Percentiles rank a stretch among this genome's conserved stretches.
Conservation (phyloP, 148 eudicot species). For the Arbutus unedo region DNA sequence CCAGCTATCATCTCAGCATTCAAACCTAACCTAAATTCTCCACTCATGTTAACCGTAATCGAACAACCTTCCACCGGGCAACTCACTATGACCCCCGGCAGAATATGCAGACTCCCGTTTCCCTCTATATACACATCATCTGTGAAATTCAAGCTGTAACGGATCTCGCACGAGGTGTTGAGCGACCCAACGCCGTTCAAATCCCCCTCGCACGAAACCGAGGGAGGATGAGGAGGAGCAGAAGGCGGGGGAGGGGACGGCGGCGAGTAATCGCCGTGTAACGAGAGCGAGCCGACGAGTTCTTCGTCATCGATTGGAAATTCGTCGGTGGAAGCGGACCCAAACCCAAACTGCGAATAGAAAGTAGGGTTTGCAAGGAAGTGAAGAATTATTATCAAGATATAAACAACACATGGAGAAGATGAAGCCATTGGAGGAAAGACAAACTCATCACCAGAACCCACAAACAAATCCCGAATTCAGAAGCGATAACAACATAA, state of each 20-base stretch:
- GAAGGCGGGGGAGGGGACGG: constrained; percentile 65
- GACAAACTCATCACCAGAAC: constrained; percentile 15
- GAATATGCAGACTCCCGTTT: constrained; percentile 53
- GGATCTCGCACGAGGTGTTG: constrained; percentile 53
- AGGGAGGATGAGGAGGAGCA: constrained; percentile 55
- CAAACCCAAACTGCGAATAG: neutral
- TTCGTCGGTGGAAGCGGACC: constrained; percentile 6
- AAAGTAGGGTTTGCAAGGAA: constrained; percentile 16
- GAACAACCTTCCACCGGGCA: constrained; percentile 63
- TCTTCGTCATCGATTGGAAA: constrained; percentile 19
- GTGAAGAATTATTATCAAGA: constrained; percentile 9
- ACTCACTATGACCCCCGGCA: constrained; percentile 45
- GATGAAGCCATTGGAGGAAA: constrained; percentile 17
- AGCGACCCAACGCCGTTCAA: constrained; percentile 69
- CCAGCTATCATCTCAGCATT: constrained; percentile 51
- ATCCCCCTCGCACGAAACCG: constrained; percentile 57
- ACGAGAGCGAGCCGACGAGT: neutral
- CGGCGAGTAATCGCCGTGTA: constrained; percentile 69
- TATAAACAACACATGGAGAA: constrained; percentile 15
- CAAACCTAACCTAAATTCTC: constrained; percentile 46
- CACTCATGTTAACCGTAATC: constrained; percentile 51
- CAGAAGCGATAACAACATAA: constrained; percentile 18
- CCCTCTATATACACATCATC: constrained; percentile 59
- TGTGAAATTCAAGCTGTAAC: constrained; percentile 47
- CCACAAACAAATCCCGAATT: too few relatives aligned